phyloP scores from a whole-genome alignment of 2,329 filamentous ascomycete genomes.

The Penicillium griseofulvum region DNA sequence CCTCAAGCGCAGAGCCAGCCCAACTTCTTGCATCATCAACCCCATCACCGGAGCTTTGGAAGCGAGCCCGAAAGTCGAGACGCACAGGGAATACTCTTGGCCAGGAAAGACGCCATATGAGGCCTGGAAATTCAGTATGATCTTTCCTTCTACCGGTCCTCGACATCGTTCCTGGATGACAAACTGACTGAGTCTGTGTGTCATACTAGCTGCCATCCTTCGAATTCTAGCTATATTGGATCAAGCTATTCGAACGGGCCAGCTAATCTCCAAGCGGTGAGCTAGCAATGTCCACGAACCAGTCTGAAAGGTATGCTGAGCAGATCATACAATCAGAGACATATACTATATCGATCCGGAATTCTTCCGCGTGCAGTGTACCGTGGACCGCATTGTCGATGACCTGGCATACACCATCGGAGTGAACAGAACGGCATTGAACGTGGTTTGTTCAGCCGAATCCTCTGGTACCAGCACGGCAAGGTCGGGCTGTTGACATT shows the following conservation, averaged over 20 bases:
- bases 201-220: slow-evolving; percentile 51
- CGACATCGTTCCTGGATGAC: neutral
- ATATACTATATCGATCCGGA: slow-evolving; percentile 63
- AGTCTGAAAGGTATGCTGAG: neutral
- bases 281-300: neutral
- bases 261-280: slow-evolving; percentile 58
- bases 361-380: slow-evolving; percentile 56
- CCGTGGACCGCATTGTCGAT: slow-evolving; percentile 60
- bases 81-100: slow-evolving; percentile 46
- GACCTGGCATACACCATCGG: slow-evolving; percentile 60
- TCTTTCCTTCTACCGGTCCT: neutral
- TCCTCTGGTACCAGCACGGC: neutral
- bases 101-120: slow-evolving; percentile 56
- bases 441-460: slow-evolving; percentile 50
- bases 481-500: neutral
- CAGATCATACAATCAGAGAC: slow-evolving; percentile 47
- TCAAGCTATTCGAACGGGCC: slow-evolving; percentile 48
- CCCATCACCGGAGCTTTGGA: slow-evolving; percentile 30
- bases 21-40: slow-evolving; percentile 28
- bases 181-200: slow-evolving; percentile 9
- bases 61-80: slow-evolving; percentile 14
- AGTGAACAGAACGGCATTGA: slow-evolving; percentile 54
- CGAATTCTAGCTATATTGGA: slow-evolving; percentile 57
- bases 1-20: slow-evolving; percentile 27
- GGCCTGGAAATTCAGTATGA: slow-evolving; percentile 52